These are phyloP conservation scores for Moniliophthora roreri DNA, from an alignment of 1,284 basidiomycete species.

Conservation along the genomic window DNA sequence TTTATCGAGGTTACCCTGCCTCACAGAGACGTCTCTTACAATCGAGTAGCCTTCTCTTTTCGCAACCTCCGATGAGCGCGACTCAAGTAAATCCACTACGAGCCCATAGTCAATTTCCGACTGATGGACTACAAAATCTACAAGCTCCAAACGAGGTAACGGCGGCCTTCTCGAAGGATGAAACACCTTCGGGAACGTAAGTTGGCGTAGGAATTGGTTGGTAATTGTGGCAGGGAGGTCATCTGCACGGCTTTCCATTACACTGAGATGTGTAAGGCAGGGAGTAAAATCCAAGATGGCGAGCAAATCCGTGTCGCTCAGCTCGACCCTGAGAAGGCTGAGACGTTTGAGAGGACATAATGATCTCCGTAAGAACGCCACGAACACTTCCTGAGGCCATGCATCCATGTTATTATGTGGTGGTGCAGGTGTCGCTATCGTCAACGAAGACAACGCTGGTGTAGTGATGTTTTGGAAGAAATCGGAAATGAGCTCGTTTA, in stretches of 20 bases:
- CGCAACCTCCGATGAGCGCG: background rate
- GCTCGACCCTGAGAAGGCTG: slow-evolving; percentile 1
- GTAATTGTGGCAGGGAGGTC: background rate
- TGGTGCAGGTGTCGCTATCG: background rate
- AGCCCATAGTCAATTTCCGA: slow-evolving; percentile 6
- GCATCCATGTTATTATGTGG: background rate
- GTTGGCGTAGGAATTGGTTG: background rate
- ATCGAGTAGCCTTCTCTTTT: background rate
- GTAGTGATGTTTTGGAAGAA: background rate
- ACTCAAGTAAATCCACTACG: background rate
- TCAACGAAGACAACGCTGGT: background rate
- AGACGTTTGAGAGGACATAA: background rate
- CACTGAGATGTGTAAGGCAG: slow-evolving; percentile 1
- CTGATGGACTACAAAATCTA: slow-evolving; percentile 1
- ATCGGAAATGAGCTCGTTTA: background rate
- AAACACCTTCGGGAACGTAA: background rate
- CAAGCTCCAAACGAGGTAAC: background rate
- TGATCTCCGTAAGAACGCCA: background rate
- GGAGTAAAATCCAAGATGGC: background rate
- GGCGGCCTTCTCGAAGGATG: background rate
- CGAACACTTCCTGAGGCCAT: slow-evolving; percentile 1
- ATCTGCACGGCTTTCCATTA: background rate
- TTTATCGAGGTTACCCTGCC: background rate
- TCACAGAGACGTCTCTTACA: background rate
- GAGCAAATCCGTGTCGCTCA: background rate